These are phyloP conservation scores for Galerina marginata DNA, from an alignment of 768 basidiomycete genomes.

Conservation along the genomic window DNA sequence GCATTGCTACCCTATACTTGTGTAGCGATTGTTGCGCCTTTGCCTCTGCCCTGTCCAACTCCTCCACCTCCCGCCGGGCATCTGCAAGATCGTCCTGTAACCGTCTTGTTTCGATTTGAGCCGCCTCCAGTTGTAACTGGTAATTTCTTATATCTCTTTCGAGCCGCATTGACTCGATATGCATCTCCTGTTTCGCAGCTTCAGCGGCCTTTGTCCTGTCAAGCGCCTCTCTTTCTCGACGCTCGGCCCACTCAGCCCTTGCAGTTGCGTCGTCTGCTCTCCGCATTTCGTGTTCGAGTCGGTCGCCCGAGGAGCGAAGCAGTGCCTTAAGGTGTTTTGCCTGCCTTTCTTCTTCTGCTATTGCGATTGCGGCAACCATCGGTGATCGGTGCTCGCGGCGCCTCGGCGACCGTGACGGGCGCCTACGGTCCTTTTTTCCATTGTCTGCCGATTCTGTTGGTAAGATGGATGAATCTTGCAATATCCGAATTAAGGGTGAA, in stretches of 20 bases:
- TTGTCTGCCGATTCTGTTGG: slow-evolving; percentile 15
- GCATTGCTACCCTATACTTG: slow-evolving; percentile 48
- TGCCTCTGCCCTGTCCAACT: slow-evolving; percentile 32
- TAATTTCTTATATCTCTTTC: slow-evolving; percentile 50
- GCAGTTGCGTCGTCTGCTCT: slow-evolving; percentile 55
- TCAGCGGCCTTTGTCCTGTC: slow-evolving; percentile 47
- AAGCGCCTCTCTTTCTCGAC: slow-evolving; percentile 46
- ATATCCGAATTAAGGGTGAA: slow-evolving; percentile 26
- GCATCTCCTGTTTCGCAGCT: slow-evolving; percentile 42
- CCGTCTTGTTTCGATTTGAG: slow-evolving; percentile 47
- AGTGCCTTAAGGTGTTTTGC: slow-evolving; percentile 58
- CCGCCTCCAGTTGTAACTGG: slow-evolving; percentile 50
- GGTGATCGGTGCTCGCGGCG: slow-evolving; percentile 44
- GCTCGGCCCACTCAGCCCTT: slow-evolving; percentile 58
- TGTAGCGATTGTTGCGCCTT: slow-evolving; percentile 50
- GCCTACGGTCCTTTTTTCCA: slow-evolving; percentile 26
- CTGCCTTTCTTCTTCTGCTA: slow-evolving; percentile 60
- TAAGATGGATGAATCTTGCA: slow-evolving; percentile 27
- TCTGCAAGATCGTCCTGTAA: slow-evolving; percentile 42
- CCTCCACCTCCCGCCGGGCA: slow-evolving; percentile 47
- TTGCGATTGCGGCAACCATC: slow-evolving; percentile 45
- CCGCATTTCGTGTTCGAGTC: slow-evolving; percentile 60
- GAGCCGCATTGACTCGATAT: slow-evolving; percentile 27
- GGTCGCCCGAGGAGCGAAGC: slow-evolving; percentile 55
- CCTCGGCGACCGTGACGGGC: slow-evolving; percentile 38